Percentiles rank a stretch among this genome's conserved stretches.
Conservation (phyloP, 2,329 filamentous ascomycete species). For the Phialophora chinensis region DNA sequence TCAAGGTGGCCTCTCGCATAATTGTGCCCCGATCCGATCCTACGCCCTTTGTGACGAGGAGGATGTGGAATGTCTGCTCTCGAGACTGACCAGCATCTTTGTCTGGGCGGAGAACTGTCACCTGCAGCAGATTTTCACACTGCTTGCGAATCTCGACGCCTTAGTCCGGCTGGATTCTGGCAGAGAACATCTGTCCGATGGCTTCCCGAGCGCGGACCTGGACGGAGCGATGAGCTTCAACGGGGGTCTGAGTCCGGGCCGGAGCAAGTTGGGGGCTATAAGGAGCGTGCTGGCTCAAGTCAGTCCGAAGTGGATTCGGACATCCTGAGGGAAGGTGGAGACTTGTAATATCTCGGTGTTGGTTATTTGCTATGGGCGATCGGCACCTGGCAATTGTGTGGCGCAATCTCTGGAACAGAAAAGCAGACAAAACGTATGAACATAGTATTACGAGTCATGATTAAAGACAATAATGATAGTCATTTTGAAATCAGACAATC, state of each 20-base stretch:
- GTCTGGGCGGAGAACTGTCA: slow-evolving; percentile 32
- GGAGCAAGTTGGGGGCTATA: slow-evolving; percentile 6
- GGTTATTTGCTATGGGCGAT: neutral
- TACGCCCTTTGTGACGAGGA: slow-evolving; percentile 28
- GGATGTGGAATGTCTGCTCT: slow-evolving; percentile 29
- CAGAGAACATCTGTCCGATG: slow-evolving; percentile 13
- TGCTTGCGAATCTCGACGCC: slow-evolving; percentile 27
- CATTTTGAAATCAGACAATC: neutral
- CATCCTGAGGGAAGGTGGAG: neutral
- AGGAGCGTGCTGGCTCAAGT: slow-evolving; percentile 10
- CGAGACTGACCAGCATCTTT: slow-evolving; percentile 28
- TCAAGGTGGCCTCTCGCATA: slow-evolving; percentile 19
- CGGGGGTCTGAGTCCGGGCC: neutral
- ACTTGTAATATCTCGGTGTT: neutral
- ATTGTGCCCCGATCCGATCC: slow-evolving; percentile 17
- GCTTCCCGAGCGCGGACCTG: slow-evolving; percentile 8
- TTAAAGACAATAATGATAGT: slow-evolving; percentile 11
- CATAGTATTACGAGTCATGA: slow-evolving; percentile 1
- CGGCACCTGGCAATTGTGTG: neutral
- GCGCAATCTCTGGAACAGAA: neutral
- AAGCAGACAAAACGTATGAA: neutral
- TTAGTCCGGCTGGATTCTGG: slow-evolving; percentile 20
- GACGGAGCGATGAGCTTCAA: neutral
- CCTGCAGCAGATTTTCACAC: slow-evolving; percentile 25
- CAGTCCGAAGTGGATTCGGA: slow-evolving; percentile 16